Conservation (phyloP, 306 rosid species). For the peach (Prunus persica) region DNA sequence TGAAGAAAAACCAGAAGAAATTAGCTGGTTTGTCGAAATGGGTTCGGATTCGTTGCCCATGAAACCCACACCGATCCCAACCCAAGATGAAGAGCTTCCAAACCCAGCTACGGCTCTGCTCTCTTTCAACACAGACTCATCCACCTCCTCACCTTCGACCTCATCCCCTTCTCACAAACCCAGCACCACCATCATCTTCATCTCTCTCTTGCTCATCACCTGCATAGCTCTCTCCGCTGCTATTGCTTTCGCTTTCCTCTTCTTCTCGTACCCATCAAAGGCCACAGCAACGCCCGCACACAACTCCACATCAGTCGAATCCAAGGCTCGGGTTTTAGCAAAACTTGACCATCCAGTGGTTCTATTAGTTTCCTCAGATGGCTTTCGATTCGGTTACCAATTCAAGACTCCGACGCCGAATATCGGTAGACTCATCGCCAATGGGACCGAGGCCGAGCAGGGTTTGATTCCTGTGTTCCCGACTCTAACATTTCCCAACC, state of each 20-base stretch:
- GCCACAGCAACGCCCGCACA: background rate
- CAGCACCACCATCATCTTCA: conserved; percentile 42
- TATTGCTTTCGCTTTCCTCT: conserved; percentile 59
- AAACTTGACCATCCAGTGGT: conserved; percentile 69
- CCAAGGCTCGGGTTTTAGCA: conserved; percentile 51
- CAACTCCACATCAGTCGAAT: background rate
- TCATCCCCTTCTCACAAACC: conserved; percentile 28
- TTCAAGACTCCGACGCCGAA: conserved; percentile 74
- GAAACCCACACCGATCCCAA: conserved; percentile 39
- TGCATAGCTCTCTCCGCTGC: conserved; percentile 68
- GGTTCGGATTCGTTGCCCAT: conserved; percentile 48
- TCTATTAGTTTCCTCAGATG: conserved; percentile 78
- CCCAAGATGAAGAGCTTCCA: conserved; percentile 45
- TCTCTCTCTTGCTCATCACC: conserved; percentile 55
- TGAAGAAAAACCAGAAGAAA: background rate
- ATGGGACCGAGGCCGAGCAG: conserved; percentile 83
- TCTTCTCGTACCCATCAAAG: conserved; percentile 48
- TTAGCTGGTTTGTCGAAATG: conserved; percentile 32
- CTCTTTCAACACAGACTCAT: conserved; percentile 59
- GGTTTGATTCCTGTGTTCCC: conserved; percentile 95
- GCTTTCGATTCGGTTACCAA: conserved; percentile 95
- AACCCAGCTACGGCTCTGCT: conserved; percentile 58
- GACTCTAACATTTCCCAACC: conserved; percentile 85
- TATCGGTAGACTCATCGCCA: conserved; percentile 62
- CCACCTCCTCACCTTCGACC: conserved; percentile 20